Conservation (phyloP, 2,329 filamentous ascomycete species). For the Ophiostoma ips region DNA sequence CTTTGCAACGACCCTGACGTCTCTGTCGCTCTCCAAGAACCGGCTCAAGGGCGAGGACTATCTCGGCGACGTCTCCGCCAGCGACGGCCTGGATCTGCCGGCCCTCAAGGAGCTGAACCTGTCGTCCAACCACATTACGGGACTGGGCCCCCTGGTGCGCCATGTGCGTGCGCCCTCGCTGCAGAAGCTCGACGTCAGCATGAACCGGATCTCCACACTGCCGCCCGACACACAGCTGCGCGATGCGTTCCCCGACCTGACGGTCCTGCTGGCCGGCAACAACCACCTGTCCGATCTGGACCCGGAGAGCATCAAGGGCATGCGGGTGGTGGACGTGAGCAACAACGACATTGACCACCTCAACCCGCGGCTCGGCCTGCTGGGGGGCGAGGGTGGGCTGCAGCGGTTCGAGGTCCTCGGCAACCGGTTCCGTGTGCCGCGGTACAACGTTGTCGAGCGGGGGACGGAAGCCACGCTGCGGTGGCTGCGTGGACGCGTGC, state of each 20-base stretch:
- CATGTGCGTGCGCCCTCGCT: constrained; percentile 61
- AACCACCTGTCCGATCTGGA: constrained; percentile 65
- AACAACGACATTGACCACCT: constrained; percentile 79
- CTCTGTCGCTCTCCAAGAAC: constrained; percentile 64
- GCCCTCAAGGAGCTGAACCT: constrained; percentile 66
- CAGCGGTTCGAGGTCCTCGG: constrained; percentile 64
- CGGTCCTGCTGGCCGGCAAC: constrained; percentile 58
- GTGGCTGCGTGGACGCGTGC: constrained; percentile 68
- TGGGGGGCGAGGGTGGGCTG: constrained; percentile 47
- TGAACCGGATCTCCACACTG: constrained; percentile 64
- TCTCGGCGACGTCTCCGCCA: constrained; percentile 28
- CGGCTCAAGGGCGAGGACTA: constrained; percentile 51
- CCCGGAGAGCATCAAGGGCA: constrained; percentile 57
- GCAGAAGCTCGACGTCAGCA: constrained; percentile 64
- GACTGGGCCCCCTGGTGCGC: constrained; percentile 49
- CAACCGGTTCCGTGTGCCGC: constrained; percentile 78
- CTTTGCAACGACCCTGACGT: constrained; percentile 55
- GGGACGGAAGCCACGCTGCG: constrained; percentile 74
- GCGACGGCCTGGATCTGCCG: constrained; percentile 53
- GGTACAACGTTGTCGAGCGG: constrained; percentile 69
- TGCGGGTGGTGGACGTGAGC: constrained; percentile 63
- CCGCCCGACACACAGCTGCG: constrained; percentile 42
- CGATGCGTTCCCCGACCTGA: constrained; percentile 53
- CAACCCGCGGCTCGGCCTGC: constrained; percentile 65
- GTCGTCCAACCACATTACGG: constrained; percentile 57